These are phyloP conservation scores for Cystofilobasidium capitatum DNA, from an alignment of 768 basidiomycete genomes.

Conservation along the genomic window DNA sequence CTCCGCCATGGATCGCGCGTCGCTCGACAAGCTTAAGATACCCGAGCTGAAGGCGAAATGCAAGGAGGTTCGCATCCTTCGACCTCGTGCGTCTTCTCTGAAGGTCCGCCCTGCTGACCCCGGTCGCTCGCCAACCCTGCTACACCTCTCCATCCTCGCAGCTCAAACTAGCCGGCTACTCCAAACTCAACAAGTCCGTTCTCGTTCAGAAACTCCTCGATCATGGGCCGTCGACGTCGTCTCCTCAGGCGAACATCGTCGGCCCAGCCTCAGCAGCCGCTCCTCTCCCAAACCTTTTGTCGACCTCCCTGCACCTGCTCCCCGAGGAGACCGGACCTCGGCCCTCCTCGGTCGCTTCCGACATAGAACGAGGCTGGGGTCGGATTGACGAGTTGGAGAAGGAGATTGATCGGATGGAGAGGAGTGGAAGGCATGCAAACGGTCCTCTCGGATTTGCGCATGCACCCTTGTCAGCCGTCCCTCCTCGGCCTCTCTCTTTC, in stretches of 20 bases:
- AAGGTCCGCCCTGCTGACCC: not conserved
- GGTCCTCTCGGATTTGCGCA: no score
- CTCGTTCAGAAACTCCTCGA: not conserved
- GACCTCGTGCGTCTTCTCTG: no score
- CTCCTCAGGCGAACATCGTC: not conserved
- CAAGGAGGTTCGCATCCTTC: constrained; percentile 4
- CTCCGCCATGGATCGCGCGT: constrained; percentile 6
- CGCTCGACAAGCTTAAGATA: constrained; percentile 9
- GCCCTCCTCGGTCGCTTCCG: no score
- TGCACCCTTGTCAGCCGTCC: no score
- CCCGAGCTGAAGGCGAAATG: constrained; percentile 9
- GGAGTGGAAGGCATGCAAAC: no score
- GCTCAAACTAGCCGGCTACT: constrained; percentile 10
- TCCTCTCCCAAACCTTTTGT: not conserved
- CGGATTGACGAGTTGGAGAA: no score
- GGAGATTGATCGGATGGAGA: no score
- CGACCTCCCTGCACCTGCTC: not conserved
- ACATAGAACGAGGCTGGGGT: no score
- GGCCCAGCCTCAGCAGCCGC: not conserved
- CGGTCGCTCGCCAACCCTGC: no score
- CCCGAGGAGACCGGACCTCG: no score
- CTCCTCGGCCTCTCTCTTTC: no score
- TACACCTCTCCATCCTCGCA: not conserved
- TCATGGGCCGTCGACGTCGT: not conserved
- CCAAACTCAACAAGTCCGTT: constrained; percentile 14